Percentiles rank a stretch among this genome's conserved stretches.
phyloP scores from a whole-genome alignment of 441 rosid species.

The Mallotus japonicus region DNA sequence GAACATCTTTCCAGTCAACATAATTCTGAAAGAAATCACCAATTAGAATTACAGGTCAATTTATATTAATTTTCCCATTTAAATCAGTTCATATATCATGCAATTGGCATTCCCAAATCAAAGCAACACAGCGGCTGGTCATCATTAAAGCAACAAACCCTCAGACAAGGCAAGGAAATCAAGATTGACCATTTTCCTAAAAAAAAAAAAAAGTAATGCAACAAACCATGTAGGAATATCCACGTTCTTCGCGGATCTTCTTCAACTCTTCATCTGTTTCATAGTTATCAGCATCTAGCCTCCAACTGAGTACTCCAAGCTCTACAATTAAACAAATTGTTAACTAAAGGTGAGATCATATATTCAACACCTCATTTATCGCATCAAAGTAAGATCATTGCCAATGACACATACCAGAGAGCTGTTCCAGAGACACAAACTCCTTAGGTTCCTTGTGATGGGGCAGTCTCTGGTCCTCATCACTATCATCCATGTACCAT shows the following conservation, averaged over 20 bases:
- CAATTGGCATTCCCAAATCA: conserved; percentile 1
- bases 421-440: conserved; percentile 66
- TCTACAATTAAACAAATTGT: conserved; percentile 36
- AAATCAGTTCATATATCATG: neutral
- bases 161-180: neutral
- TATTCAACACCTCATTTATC: neutral
- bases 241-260: conserved; percentile 75
- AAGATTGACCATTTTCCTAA: too few species aligned
- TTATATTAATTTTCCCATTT: neutral
- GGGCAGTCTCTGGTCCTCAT: conserved; percentile 83
- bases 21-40: neutral
- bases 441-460: conserved; percentile 79
- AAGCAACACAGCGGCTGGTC: neutral
- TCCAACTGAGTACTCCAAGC: conserved; percentile 94
- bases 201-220: neutral
- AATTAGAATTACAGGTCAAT: neutral
- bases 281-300: conserved; percentile 79
- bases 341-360: conserved; percentile 4
- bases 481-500: conserved; percentile 84
- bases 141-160: neutral
- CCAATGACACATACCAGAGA: conserved; percentile 49
- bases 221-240: conserved; percentile 85
- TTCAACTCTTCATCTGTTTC: conserved; percentile 78
- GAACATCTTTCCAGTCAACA: neutral
- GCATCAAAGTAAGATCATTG: neutral